Conservation (phyloP, 306 rosid genomes). For the Castanea sativa region DNA sequence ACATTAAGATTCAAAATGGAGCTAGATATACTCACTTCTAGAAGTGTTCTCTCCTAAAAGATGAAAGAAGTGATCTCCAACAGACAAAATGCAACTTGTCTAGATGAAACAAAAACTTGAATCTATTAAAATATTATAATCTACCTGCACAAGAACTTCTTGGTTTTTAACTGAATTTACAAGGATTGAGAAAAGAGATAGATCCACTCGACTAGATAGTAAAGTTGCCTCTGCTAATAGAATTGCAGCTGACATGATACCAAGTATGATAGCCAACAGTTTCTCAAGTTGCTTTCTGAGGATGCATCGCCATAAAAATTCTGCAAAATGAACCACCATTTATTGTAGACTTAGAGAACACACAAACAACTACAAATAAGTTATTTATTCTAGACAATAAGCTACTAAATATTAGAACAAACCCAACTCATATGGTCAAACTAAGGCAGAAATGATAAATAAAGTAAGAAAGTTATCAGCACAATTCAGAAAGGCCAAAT, state of each 20-base stretch:
- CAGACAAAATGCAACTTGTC: constrained; percentile 5
- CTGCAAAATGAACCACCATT: constrained; percentile 48
- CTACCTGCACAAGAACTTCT: constrained; percentile 96
- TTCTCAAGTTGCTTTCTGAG: constrained; percentile 75
- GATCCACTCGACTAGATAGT: constrained; percentile 66
- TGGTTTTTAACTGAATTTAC: constrained; percentile 68
- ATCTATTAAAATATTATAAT: constrained; percentile 13
- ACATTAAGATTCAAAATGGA: background rate
- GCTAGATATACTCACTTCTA: background rate
- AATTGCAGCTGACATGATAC: constrained; percentile 86
- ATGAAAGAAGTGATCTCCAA: background rate
- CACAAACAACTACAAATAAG: background rate
- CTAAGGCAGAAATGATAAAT: background rate
- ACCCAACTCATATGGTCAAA: background rate
- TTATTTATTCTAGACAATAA: background rate
- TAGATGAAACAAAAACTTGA: background rate
- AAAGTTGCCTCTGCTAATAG: constrained; percentile 96
- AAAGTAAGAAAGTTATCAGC: background rate
- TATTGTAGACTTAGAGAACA: background rate
- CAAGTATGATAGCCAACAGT: constrained; percentile 74
- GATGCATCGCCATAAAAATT: constrained; percentile 90
- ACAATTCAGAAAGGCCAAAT: background rate
- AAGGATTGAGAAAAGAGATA: constrained; percentile 91
- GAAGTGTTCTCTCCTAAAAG: constrained; percentile 7
- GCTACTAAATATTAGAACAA: background rate